These are phyloP conservation scores for Endoconidiophora polonica DNA, from an alignment of 2,329 filamentous ascomycete genomes.

Conservation along the genomic window DNA sequence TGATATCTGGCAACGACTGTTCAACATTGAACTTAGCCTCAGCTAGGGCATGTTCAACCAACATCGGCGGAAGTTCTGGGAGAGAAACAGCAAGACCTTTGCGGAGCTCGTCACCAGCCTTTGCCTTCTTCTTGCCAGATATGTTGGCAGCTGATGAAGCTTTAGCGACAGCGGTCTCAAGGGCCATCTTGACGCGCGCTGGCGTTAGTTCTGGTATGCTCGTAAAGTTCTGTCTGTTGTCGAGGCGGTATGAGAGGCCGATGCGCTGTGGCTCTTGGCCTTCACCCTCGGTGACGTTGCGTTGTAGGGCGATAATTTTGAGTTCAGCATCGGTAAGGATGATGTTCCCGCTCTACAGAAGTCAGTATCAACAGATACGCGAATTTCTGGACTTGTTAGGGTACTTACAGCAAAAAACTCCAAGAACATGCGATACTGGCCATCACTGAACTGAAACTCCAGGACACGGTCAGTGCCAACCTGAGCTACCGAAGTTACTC, in stretches of 20 bases:
- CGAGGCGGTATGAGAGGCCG: slow-evolving; percentile 62
- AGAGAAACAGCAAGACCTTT: slow-evolving; percentile 72
- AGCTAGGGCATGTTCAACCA: slow-evolving; percentile 73
- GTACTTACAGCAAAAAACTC: slow-evolving; percentile 68
- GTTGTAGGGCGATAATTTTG: slow-evolving; percentile 64
- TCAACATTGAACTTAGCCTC: slow-evolving; percentile 52
- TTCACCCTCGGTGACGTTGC: slow-evolving; percentile 63
- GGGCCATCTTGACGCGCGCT: slow-evolving; percentile 51
- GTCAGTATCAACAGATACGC: neutral
- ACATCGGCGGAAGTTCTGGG: slow-evolving; percentile 70
- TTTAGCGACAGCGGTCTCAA: slow-evolving; percentile 49
- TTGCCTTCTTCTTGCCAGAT: slow-evolving; percentile 43
- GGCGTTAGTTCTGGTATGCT: slow-evolving; percentile 60
- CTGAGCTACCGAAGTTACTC: slow-evolving; percentile 66
- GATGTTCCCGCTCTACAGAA: slow-evolving; percentile 58
- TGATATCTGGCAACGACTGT: slow-evolving; percentile 48
- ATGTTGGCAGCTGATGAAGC: slow-evolving; percentile 29
- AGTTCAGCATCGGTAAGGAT: slow-evolving; percentile 75
- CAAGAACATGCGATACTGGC: slow-evolving; percentile 69
- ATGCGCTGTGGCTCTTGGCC: slow-evolving; percentile 70
- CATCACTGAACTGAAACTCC: slow-evolving; percentile 84
- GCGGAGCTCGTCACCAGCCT: slow-evolving; percentile 57
- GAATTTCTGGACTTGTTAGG: neutral
- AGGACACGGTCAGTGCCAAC: slow-evolving; percentile 88
- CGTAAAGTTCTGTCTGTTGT: slow-evolving; percentile 67